Base-by-base conservation (phyloP, 176 grass and related monocot genomes). In the Dendrocalamus sinicus region DNA sequence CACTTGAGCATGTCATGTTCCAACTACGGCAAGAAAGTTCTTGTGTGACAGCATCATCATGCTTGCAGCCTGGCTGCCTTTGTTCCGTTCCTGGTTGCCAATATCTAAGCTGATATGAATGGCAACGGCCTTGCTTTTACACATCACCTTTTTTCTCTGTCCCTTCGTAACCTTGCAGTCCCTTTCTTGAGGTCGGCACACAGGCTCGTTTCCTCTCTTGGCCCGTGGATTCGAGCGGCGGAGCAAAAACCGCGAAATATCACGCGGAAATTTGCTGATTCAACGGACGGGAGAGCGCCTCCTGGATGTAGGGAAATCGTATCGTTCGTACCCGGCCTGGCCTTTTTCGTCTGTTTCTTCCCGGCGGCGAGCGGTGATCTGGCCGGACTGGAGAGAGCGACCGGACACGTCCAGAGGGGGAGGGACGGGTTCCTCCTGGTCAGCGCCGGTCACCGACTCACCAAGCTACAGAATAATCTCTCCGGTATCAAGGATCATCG, bases 331-430 rank as follows among this genome's bases (percentile, higher is more conserved):
- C 30, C 12, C 1, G 52, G 14, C 53, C 54, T 39, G 47, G 3
- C 68, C 72, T 32, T 72, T 82, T 61, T 86, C 17, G 67, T 78
- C 47, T 10, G 83, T 76, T 61, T 51, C 47, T 44, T 62, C 32
- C n/a, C 22, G 71, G 53, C 19, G 45, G 3, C 19, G 62, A 17
- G 5, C 51, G 48, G 62, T 23, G 86, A 40, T 58, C 58, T 89
- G 30, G 40, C 10, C 12, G 43, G 67, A 12, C 22, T 15, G 59
- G 28, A 17, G 22, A 85, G 35, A 89, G 76, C 76, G 16, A 90
- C 43, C 16, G 72, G 73, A 39, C 64, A 61, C 22, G 43, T 17
- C 22, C 16, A 64, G 15, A 1, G 7, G 32, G 11, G 14, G 6
- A 44, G 63, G 37, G 19, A 66, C 73, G 45, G 53, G 22, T 22